Percentiles rank a stretch among this genome's conserved stretches.
These are phyloP conservation scores for Ceratobasidium sp. DNA, from an alignment of 1,284 basidiomycete genomes.

Conservation along the genomic window DNA sequence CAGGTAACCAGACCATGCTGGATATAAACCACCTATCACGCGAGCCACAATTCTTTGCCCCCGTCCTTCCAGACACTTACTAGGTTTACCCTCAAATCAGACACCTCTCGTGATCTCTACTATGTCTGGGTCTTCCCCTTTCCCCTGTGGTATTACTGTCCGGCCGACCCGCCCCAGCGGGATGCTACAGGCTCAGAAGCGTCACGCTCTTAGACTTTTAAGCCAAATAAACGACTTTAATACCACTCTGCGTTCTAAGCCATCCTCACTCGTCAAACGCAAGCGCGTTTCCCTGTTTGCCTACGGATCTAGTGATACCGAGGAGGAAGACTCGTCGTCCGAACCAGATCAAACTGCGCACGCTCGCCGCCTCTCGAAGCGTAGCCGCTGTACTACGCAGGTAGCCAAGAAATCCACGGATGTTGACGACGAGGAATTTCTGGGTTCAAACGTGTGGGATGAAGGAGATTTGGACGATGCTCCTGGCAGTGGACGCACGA, in stretches of 20 bases:
- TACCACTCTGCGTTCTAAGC: not conserved
- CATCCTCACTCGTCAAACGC: slow-evolving; percentile 37
- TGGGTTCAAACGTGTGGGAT: not conserved
- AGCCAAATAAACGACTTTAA: not conserved
- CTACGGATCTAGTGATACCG: not conserved
- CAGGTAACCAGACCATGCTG: no score
- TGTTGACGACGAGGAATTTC: not conserved
- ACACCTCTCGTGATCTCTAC: no score
- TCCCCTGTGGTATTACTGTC: not conserved
- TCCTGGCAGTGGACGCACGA: not conserved
- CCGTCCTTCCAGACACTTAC: not conserved
- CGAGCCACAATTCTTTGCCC: not conserved
- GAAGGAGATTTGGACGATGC: not conserved
- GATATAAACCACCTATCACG: not conserved
- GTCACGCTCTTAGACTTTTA: not conserved
- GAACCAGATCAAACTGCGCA: not conserved
- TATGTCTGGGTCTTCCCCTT: not conserved
- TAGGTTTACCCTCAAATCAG: no score
- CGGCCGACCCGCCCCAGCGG: no score
- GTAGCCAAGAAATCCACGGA: not conserved
- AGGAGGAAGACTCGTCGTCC: not conserved
- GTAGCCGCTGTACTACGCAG: not conserved
- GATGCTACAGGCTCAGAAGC: not conserved
- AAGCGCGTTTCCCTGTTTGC: not conserved
- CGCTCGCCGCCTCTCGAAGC: not conserved